phyloP scores from a whole-genome alignment of 352 stramenopile species.

The Pseudoperonospora humuli region DNA sequence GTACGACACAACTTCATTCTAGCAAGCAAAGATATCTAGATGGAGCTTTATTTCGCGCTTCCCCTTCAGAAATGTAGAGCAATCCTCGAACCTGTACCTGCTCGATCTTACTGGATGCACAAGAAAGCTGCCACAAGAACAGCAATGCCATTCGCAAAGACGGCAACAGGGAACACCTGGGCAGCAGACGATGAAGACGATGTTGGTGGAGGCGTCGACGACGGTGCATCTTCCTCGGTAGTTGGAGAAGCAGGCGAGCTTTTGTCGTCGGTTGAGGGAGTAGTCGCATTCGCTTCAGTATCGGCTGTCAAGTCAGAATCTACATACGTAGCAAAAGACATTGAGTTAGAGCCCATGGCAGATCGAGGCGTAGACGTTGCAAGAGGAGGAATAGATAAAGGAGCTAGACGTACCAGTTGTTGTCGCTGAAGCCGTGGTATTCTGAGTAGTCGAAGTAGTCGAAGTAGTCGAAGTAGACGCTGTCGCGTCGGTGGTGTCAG shows the following conservation, averaged over 20 bases:
- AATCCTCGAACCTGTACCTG: not conserved
- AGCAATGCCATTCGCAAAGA: conserved; percentile 18
- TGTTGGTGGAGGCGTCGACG: conserved; percentile 11
- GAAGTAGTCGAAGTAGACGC: conserved; percentile 2
- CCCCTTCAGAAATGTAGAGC: too few species aligned
- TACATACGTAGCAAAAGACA: conserved; percentile 25
- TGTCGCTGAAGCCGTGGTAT: conserved; percentile 1
- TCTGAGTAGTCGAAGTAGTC: conserved; percentile 3
- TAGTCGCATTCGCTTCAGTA: too few species aligned
- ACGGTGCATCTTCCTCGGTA: conserved; percentile 6
- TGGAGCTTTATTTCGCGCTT: too few species aligned
- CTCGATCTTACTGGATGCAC: conserved; percentile 25
- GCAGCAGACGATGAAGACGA: conserved; percentile 16
- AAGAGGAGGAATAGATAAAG: too few species aligned
- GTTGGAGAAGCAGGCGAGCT: conserved; percentile 1
- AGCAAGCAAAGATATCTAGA: too few species aligned
- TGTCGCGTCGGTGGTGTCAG: conserved; percentile 1
- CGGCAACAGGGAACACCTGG: conserved; percentile 7
- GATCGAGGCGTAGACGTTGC: too few species aligned
- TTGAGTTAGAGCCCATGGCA: conserved; percentile 15
- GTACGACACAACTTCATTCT: too few species aligned
- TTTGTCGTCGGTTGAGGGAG: conserved; percentile 11
- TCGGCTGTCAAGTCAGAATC: too few species aligned
- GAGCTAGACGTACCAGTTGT: conserved; percentile 7
- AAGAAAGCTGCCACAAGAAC: conserved; percentile 17